Base-by-base conservation (phyloP, 441 rosid genomes). In the Gossypium aridum region DNA sequence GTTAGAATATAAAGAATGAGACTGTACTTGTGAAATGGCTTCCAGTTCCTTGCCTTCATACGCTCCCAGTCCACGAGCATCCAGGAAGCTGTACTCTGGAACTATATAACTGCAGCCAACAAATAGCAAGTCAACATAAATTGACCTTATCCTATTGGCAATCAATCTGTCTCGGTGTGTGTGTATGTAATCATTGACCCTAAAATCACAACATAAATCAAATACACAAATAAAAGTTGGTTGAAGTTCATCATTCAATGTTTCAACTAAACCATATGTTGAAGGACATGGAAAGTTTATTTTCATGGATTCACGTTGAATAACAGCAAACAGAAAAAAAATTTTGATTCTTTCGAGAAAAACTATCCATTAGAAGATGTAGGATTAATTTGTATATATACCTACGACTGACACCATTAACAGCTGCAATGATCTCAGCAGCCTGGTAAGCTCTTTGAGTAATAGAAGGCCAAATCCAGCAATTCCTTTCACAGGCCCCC, bases 391-490 rank as follows among this genome's bases (percentile, higher is more conserved):
- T 54, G 54, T 25, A 64, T 37, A 88, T 25, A 64, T 37, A 88
- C 97, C 97, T 94, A 73, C 96, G 85, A 68, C 82, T 87, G 70
- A 94, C 80, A 17, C 88, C 92, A 62, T 89, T 94, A 64, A 92
- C 86, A 0, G 95, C 77, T 54, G 93, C 96, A 45, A 92, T 88
- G 72, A 92, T 87, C 82, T 94, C 98, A 23, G 97, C 98, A 71
- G 98, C 91, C 73, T 94, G 97, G 77, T 94, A 94, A 81, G 98
- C 93, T 83, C 97, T 88, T 79, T 94, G 98, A 39, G 98, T 91
- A 26, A 94, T 92, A 45, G 98, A 94, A 84, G 98, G 97, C 97
- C 98, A 94, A 67, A 94, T 90, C 97, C 98, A 94, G 79, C 98
- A 94, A 73, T 83, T 88, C 14, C 68, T 78, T 20, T 89, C 94